phyloP scores from a whole-genome alignment of 1,139 yeast genomes.

The Kurtzmaniella quercitrusa region DNA sequence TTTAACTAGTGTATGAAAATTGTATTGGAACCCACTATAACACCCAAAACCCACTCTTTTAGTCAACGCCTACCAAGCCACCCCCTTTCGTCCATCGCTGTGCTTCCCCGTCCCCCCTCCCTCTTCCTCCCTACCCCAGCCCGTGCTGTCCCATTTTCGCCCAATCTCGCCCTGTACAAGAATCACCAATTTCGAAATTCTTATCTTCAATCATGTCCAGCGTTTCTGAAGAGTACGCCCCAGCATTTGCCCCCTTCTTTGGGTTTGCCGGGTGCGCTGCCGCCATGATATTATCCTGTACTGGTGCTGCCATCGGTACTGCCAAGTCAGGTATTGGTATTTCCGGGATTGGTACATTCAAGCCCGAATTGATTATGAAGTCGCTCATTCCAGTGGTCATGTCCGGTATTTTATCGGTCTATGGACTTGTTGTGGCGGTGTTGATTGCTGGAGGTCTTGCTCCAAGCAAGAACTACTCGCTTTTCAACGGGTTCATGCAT shows the following conservation, averaged over 20 bases:
- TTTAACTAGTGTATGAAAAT: too few species aligned
- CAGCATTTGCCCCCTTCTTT: slow-evolving; percentile 89
- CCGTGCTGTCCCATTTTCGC: background rate
- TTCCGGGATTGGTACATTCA: slow-evolving; percentile 81
- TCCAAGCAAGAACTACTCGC: slow-evolving; percentile 72
- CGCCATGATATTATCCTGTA: slow-evolving; percentile 84
- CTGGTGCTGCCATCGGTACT: slow-evolving; percentile 98
- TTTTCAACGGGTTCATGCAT: slow-evolving; percentile 96
- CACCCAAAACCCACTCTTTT: too few species aligned
- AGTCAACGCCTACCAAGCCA: too few species aligned
- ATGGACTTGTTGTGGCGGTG: slow-evolving; percentile 94
- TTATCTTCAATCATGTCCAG: slow-evolving; percentile 22
- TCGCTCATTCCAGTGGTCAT: slow-evolving; percentile 91
- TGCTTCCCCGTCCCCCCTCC: background rate
- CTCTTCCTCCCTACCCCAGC: background rate
- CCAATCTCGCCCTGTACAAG: background rate
- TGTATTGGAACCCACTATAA: too few species aligned
- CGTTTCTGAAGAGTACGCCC: slow-evolving; percentile 57
- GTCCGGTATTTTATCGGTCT: slow-evolving; percentile 97
- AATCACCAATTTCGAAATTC: background rate
- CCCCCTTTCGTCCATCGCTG: background rate
- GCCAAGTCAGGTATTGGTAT: slow-evolving; percentile 99
- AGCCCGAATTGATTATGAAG: slow-evolving; percentile 79
- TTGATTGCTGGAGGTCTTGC: slow-evolving; percentile 89
- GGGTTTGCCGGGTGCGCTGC: slow-evolving; percentile 95